phyloP scores from a whole-genome alignment of 176 grass and related monocot species.

The Guadua angustifolia region DNA sequence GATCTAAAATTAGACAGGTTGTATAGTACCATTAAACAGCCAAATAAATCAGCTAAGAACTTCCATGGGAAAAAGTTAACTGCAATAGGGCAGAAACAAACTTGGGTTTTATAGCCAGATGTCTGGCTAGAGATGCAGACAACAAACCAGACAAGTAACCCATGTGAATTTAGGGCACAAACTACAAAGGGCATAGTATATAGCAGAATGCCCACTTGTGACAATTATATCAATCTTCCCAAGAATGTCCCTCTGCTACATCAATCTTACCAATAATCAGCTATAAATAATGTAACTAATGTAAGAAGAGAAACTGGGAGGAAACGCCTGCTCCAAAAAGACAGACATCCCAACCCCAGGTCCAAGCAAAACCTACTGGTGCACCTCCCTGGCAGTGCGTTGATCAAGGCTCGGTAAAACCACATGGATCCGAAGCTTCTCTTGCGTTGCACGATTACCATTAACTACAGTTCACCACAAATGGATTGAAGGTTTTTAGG shows the following conservation, averaged over 20 bases:
- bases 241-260: slow-evolving; percentile 64
- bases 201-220: slow-evolving; percentile 23
- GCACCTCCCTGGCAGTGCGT: slow-evolving; percentile 29
- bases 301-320: slow-evolving; percentile 39
- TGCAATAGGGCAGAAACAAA: slow-evolving; percentile 32
- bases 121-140: slow-evolving; percentile 17
- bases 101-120: slow-evolving; percentile 23
- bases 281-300: slow-evolving; percentile 54
- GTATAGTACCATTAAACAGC: background rate
- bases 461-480: slow-evolving; percentile 87
- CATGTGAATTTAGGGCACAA: slow-evolving; percentile 36
- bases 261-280: slow-evolving; percentile 49
- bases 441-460: slow-evolving; percentile 21
- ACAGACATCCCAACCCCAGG: slow-evolving; percentile 68
- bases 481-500: slow-evolving; percentile 71
- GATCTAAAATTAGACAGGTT: background rate
- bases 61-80: background rate
- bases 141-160: background rate
- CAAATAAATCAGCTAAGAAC: background rate
- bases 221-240: slow-evolving; percentile 53
- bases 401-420: slow-evolving; percentile 23
- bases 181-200: slow-evolving; percentile 38
- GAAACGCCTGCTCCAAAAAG: slow-evolving; percentile 61
- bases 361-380: slow-evolving; percentile 59
- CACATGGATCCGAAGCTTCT: slow-evolving; percentile 37